Evolutionary conservation across 805 yeast genomes (phyloP).

Genomic region (Candida sithepensis): DNA sequence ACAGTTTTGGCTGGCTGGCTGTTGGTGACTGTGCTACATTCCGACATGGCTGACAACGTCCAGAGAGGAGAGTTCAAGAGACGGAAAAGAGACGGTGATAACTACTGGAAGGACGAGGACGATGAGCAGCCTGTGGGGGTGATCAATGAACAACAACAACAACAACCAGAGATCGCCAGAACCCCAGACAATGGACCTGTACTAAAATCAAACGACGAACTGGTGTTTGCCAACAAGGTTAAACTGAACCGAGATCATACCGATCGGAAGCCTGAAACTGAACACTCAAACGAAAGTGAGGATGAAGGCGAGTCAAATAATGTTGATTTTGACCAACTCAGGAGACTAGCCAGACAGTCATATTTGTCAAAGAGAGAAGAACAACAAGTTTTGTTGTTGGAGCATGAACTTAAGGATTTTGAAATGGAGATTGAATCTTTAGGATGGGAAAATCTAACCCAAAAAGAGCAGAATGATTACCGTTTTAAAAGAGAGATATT

Average conservation of each 20-base stretch:
- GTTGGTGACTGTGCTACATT: no score
- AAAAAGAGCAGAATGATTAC: slow-evolving; percentile 49
- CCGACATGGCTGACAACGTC: slow-evolving; percentile 2
- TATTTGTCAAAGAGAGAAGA: slow-evolving; percentile 48
- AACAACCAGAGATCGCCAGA: no score
- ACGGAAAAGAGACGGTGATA: slow-evolving; percentile 8
- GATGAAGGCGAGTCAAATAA: not conserved
- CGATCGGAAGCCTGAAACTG: not conserved
- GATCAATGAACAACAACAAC: not conserved
- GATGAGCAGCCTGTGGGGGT: not conserved
- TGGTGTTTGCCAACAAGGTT: slow-evolving; percentile 3
- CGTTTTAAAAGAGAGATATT: slow-evolving; percentile 48
- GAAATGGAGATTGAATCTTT: slow-evolving; percentile 46
- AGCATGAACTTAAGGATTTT: slow-evolving; percentile 44
- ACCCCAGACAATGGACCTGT: no score
- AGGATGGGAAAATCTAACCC: slow-evolving; percentile 53
- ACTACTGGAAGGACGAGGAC: slow-evolving; percentile 6
- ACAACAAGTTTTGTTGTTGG: slow-evolving; percentile 39
- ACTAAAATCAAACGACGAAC: not conserved
- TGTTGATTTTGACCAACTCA: slow-evolving; percentile 28
- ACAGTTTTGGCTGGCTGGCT: no score
- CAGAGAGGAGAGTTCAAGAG: slow-evolving; percentile 19
- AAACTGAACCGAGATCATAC: not conserved
- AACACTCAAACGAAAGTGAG: slow-evolving; percentile 9
- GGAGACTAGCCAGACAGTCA: slow-evolving; percentile 46